These are phyloP conservation scores for Dioscorea cayenensis DNA, from an alignment of 116 monocot species.

Conservation along the genomic window DNA sequence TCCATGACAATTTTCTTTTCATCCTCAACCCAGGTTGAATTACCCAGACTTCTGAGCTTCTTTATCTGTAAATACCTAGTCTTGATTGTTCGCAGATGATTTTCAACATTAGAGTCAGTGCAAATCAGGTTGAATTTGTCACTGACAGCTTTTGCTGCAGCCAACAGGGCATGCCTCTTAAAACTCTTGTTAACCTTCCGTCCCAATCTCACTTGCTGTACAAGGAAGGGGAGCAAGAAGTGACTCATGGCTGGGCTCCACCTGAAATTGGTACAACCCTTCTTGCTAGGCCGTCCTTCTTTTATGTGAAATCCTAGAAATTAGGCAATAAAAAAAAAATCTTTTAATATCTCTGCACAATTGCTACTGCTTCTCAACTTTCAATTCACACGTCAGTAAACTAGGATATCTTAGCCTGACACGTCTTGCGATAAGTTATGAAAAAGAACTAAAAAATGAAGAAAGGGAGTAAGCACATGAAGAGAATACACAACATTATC, in stretches of 20 bases:
- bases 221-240: conserved; percentile 20
- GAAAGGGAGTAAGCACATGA: too few species aligned
- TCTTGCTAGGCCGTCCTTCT: conserved; percentile 11
- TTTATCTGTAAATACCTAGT: conserved; percentile 16
- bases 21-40: conserved; percentile 12
- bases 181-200: conserved; percentile 19
- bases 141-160: conserved; percentile 21
- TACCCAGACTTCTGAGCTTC: conserved; percentile 11
- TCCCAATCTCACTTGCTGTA: conserved; percentile 20
- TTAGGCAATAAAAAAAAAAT: too few species aligned
- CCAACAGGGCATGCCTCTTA: conserved; percentile 18
- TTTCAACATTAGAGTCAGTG: conserved; percentile 20
- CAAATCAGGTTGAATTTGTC: conserved; percentile 15
- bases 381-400: too few species aligned
- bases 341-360: not conserved
- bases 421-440: too few species aligned
- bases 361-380: not conserved
- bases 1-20: conserved; percentile 25
- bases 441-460: too few species aligned
- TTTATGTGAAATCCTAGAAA: not conserved
- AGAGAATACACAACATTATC: too few species aligned
- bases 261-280: conserved; percentile 27
- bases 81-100: conserved; percentile 26
- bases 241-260: conserved; percentile 24
- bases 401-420: too few species aligned